Percentiles rank a stretch among this genome's conserved stretches.
These are phyloP conservation scores for Trichoderma sp. DNA, from an alignment of 2,329 filamentous ascomycete species.

Conservation along the genomic window DNA sequence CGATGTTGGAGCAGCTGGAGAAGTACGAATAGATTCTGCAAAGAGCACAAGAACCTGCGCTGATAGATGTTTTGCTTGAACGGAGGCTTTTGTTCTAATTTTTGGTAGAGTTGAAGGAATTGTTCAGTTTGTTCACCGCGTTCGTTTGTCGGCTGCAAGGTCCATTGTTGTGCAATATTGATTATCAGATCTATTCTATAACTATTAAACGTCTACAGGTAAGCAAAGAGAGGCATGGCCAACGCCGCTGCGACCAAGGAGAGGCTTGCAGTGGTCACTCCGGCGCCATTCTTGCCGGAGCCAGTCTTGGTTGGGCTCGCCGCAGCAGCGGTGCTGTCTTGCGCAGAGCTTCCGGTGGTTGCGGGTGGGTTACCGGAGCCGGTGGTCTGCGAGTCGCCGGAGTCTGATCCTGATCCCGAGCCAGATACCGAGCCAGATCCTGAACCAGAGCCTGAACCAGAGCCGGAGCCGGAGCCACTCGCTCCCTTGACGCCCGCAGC, in stretches of 20 bases:
- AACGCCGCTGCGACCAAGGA: background rate
- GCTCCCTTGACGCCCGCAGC: slow-evolving; percentile 25
- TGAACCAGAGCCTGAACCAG: background rate
- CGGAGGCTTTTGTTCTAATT: background rate
- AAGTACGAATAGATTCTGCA: background rate
- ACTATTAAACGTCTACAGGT: background rate
- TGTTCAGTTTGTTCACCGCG: background rate
- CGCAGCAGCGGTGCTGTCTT: background rate
- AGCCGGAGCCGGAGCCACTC: background rate
- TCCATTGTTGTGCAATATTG: background rate
- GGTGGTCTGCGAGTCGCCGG: background rate
- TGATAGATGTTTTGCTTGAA: background rate
- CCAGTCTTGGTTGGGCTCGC: background rate
- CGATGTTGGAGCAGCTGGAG: background rate
- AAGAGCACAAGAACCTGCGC: background rate
- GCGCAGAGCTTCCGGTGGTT: background rate
- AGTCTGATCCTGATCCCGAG: background rate
- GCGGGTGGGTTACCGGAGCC: background rate
- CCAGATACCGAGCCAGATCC: background rate
- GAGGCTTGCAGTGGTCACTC: background rate
- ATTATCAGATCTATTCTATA: background rate
- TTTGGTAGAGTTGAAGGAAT: background rate
- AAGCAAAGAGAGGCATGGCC: background rate
- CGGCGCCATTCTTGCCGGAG: background rate
- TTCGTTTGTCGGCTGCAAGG: background rate